Evolutionary conservation across 2,329 filamentous ascomycete genomes (phyloP).

Genomic region (Tolypocladium ophioglossoides): DNA sequence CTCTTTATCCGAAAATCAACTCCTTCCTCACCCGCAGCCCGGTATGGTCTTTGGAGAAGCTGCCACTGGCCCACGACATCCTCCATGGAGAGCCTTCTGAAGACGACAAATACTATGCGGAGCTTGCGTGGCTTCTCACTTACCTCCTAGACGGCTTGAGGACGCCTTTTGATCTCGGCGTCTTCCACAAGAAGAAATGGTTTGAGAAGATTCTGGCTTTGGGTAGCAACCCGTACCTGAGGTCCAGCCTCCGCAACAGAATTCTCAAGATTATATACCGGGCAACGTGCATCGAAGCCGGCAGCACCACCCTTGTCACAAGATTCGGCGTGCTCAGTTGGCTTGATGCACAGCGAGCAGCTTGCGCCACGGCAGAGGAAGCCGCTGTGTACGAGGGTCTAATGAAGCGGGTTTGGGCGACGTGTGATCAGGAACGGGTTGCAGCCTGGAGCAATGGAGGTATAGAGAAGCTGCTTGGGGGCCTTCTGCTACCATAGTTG

Average conservation of each 20-base stretch:
- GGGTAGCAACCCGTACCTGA: constrained; percentile 56
- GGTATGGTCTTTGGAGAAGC: constrained; percentile 61
- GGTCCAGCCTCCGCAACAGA: constrained; percentile 47
- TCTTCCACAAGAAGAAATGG: constrained; percentile 51
- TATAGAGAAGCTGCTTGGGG: constrained; percentile 17
- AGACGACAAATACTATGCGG: constrained; percentile 62
- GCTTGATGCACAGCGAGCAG: constrained; percentile 52
- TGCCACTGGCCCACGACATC: constrained; percentile 58
- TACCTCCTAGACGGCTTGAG: constrained; percentile 60
- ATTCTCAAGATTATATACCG: constrained; percentile 53
- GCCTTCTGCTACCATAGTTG: neutral
- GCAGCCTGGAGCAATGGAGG: constrained; percentile 53
- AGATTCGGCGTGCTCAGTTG: constrained; percentile 65
- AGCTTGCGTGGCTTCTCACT: constrained; percentile 63
- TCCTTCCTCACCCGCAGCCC: constrained; percentile 70
- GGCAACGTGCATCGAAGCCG: constrained; percentile 55
- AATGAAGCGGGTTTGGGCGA: constrained; percentile 48
- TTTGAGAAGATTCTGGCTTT: constrained; percentile 67
- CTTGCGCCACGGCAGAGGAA: constrained; percentile 30
- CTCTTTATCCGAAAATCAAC: constrained; percentile 80
- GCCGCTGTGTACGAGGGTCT: constrained; percentile 41
- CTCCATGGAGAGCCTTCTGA: constrained; percentile 56
- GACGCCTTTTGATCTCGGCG: constrained; percentile 45
- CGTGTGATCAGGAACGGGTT: constrained; percentile 56
- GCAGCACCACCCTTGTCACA: constrained; percentile 72